Evolutionary conservation across 2,329 filamentous ascomycete genomes (phyloP), one percentile per base, ranked within the genome.

Genomic region (Sporothrix mexicana): DNA sequence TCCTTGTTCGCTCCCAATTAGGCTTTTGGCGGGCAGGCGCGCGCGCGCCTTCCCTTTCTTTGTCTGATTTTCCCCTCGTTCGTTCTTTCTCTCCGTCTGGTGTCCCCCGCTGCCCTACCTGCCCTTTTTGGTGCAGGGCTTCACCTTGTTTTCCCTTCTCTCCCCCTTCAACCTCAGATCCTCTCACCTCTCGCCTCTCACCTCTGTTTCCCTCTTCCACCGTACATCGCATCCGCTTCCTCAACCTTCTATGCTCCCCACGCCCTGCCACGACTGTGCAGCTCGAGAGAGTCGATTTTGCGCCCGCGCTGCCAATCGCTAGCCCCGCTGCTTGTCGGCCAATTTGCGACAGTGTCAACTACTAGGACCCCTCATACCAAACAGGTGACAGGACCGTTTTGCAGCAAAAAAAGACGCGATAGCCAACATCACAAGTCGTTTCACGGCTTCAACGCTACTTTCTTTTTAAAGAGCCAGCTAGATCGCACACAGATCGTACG

Each of bases 11-110:
- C 25, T 62, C 43, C 30, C 7, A 30, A 62, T 61, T 61, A 70
- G 69, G 69, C 69, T 70, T 61, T 59, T 49, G 66, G 66, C 53
- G 53, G 53, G 62, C 43, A 66, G 61, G 62, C 62, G 62, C 43
- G 68, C 43, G 68, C 49, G 67, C 49, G 49, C 68, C 53, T 59
- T 69, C n/a, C 43, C 59, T 62, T 43, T 62, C 59, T 59, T 43
- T 49, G 62, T 47, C 62, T 47, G 59, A 17, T 43, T 30, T n/a
- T 30, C 68, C 66, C 66, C 55, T 55, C 68, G 49, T 70, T 55
- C 68, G 30, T 43, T 55, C 68, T 55, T 23, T 70, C 17, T 25
- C 20, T 25, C 20, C 41, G 41, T 49, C 43, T 47, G 51, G 67
- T 23, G 30, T 59, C 43, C 68, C 68, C 36, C 49, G 17, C 66